Conservation (phyloP, 1,284 basidiomycete species). For the Boletus albobrunnescens region DNA sequence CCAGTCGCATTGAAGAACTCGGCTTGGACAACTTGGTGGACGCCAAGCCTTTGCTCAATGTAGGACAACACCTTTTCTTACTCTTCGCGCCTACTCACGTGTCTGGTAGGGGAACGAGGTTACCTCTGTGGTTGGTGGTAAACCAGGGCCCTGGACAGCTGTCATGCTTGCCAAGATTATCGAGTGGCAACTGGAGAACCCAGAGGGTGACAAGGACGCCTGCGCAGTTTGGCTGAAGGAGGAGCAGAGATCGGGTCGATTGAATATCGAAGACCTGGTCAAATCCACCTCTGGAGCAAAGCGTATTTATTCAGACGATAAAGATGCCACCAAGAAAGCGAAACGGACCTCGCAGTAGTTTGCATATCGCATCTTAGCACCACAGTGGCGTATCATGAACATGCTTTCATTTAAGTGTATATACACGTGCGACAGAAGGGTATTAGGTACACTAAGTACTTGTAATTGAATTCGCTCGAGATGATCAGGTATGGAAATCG, state of each 20-base stretch:
- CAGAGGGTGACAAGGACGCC: slow-evolving; percentile 58
- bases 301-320: slow-evolving; percentile 21
- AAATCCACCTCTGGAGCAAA: slow-evolving; percentile 25
- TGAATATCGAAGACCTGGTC: slow-evolving; percentile 32
- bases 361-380: not conserved
- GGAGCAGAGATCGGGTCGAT: slow-evolving; percentile 46
- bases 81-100: not conserved
- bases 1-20: slow-evolving; percentile 56
- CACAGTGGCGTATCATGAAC: not conserved
- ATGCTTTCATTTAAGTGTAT: slow-evolving; percentile 8
- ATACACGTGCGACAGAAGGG: not conserved
- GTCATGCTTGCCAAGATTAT: slow-evolving; percentile 61
- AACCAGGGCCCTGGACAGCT: slow-evolving; percentile 68
- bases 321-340: slow-evolving; percentile 43
- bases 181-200: slow-evolving; percentile 81
- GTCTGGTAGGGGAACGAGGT: slow-evolving; percentile 67
- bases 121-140: slow-evolving; percentile 48
- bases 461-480: slow-evolving; percentile 6
- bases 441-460: slow-evolving; percentile 20
- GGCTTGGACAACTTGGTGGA: slow-evolving; percentile 60
- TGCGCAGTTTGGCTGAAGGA: slow-evolving; percentile 67
- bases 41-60: slow-evolving; percentile 71
- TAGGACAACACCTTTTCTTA: slow-evolving; percentile 38
- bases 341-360: slow-evolving; percentile 34
- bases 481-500: not conserved